These are phyloP conservation scores for Malassezia furfur DNA, from an alignment of 1,284 basidiomycete species.

Conservation along the genomic window DNA sequence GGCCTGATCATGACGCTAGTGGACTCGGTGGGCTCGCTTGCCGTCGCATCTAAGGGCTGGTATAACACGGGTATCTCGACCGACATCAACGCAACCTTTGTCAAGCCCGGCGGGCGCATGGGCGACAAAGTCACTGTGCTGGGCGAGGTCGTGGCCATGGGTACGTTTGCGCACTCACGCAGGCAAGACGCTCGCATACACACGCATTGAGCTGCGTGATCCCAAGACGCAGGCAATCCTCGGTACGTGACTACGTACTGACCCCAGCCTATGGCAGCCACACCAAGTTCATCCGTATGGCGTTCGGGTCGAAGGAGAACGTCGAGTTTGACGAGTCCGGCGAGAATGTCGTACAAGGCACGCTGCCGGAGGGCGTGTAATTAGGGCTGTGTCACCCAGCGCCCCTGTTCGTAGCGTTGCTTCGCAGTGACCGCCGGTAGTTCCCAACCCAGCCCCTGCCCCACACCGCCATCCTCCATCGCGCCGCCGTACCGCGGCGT, in stretches of 20 bases:
- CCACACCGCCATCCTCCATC: slow-evolving; percentile 24
- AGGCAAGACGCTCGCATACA: slow-evolving; percentile 41
- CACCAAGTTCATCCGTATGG: slow-evolving; percentile 77
- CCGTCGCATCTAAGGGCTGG: slow-evolving; percentile 69
- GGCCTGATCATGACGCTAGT: slow-evolving; percentile 73
- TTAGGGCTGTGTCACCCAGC: slow-evolving; percentile 28
- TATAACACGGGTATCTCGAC: slow-evolving; percentile 77
- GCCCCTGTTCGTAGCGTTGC: slow-evolving; percentile 33
- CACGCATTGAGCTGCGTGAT: slow-evolving; percentile 37
- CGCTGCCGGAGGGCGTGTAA: slow-evolving; percentile 22
- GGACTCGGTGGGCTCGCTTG: slow-evolving; percentile 73
- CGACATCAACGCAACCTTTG: slow-evolving; percentile 73
- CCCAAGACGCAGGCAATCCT: slow-evolving; percentile 27
- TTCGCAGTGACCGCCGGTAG: slow-evolving; percentile 36
- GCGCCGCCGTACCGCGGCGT: slow-evolving; percentile 41
- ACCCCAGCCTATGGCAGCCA: slow-evolving; percentile 51
- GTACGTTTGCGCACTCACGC: slow-evolving; percentile 13
- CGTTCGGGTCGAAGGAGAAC: slow-evolving; percentile 63
- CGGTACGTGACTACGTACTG: slow-evolving; percentile 5
- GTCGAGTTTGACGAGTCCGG: slow-evolving; percentile 72
- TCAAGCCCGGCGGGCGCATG: slow-evolving; percentile 58
- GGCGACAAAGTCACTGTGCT: slow-evolving; percentile 25
- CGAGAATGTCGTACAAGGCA: slow-evolving; percentile 61
- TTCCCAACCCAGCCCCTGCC: slow-evolving; percentile 37
- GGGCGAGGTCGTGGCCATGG: slow-evolving; percentile 30